Percentiles rank a stretch among this genome's conserved stretches.
Evolutionary conservation across 352 stramenopile species (phyloP).

Genomic region (Phytophthora agathidicida): DNA sequence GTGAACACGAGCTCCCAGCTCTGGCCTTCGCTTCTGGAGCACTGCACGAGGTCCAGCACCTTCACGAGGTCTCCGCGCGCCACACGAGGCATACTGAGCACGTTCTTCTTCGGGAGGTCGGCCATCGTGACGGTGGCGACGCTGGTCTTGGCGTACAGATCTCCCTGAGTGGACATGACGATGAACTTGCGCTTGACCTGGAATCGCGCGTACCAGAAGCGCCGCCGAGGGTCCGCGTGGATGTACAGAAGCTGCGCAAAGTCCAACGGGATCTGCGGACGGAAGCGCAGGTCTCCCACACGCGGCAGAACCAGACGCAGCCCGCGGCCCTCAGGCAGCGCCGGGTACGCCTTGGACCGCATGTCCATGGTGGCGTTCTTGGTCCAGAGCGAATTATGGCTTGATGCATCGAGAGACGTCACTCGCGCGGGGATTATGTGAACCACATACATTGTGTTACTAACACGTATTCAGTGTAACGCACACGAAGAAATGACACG

Average conservation of each 20-base stretch:
- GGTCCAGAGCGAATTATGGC: slow-evolving; percentile 7
- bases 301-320: slow-evolving; percentile 61
- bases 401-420: slow-evolving; percentile 8
- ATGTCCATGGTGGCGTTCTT: slow-evolving; percentile 44
- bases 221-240: slow-evolving; percentile 50
- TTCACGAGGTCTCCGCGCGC: slow-evolving; percentile 62
- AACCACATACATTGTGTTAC: too few relatives aligned
- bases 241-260: slow-evolving; percentile 64
- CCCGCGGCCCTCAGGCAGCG: slow-evolving; percentile 45
- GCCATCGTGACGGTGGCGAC: slow-evolving; percentile 36
- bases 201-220: slow-evolving; percentile 61
- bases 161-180: slow-evolving; percentile 71
- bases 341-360: slow-evolving; percentile 68
- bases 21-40: slow-evolving; percentile 43
- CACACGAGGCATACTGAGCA: slow-evolving; percentile 64
- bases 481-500: slow-evolving; percentile 16
- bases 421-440: slow-evolving; percentile 16
- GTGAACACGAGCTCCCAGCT: slow-evolving; percentile 74
- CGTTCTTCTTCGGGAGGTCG: slow-evolving; percentile 47
- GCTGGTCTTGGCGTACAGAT: slow-evolving; percentile 65
- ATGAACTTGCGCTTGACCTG: slow-evolving; percentile 71
- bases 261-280: slow-evolving; percentile 44
- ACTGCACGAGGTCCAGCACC: slow-evolving; percentile 77
- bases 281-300: slow-evolving; percentile 58
- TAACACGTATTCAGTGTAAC: too few relatives aligned